A percentile compares a stretch with the other conserved stretches of the same genome.
These are phyloP conservation scores for Otatea glauca DNA, from an alignment of 176 grass and related monocot genomes.

Conservation along the genomic window DNA sequence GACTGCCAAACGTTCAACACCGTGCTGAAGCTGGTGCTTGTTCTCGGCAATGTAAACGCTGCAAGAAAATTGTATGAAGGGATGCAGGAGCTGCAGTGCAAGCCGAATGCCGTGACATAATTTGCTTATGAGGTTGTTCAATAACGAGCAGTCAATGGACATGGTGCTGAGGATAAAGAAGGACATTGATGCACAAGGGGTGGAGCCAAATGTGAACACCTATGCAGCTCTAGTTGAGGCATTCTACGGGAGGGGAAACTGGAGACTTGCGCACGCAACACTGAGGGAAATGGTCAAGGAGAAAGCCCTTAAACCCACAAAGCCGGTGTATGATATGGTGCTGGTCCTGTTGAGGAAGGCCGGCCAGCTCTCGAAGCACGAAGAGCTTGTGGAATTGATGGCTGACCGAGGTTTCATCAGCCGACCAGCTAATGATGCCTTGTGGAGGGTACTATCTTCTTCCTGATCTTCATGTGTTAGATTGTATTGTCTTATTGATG, in stretches of 20 bases:
- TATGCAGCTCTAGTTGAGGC: constrained; percentile 64
- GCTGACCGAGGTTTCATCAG: constrained; percentile 67
- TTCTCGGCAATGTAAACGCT: constrained; percentile 57
- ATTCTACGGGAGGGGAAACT: constrained; percentile 80
- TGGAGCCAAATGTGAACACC: constrained; percentile 78
- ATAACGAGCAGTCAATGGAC: constrained; percentile 81
- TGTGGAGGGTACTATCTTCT: constrained; percentile 41
- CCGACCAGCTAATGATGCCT: constrained; percentile 46
- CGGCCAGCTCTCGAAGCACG: constrained; percentile 70
- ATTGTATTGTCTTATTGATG: neutral
- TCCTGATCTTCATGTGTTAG: constrained; percentile 29
- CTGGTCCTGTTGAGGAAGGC: constrained; percentile 68
- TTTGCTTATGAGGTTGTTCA: constrained; percentile 75
- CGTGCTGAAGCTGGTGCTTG: constrained; percentile 67
- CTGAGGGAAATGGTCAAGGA: constrained; percentile 80
- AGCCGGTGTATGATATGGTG: constrained; percentile 56
- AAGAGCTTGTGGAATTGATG: constrained; percentile 80
- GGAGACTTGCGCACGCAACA: constrained; percentile 53
- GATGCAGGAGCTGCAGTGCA: constrained; percentile 76
- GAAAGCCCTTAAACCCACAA: constrained; percentile 73
- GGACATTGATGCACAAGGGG: constrained; percentile 71
- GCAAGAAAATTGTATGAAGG: constrained; percentile 67
- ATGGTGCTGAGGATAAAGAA: constrained; percentile 91
- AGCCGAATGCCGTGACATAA: constrained; percentile 84
- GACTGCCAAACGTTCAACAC: constrained; percentile 88